A percentile compares a stretch with the other conserved stretches of the same genome.
Conservation (phyloP, 345 rosid genomes). For the Citrus inodora region DNA sequence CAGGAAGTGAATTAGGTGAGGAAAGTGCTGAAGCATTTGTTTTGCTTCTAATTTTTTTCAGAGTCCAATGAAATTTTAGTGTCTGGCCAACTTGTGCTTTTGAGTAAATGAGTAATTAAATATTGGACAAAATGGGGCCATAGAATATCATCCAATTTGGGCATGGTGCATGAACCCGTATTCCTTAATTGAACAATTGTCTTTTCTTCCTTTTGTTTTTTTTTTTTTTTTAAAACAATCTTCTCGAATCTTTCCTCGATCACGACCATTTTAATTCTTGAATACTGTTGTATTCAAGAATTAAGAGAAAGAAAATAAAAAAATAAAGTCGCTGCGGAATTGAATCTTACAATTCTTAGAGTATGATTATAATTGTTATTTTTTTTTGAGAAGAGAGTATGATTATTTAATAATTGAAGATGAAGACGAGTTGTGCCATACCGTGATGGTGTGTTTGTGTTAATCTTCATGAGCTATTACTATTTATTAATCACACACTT, state of each 20-base stretch:
- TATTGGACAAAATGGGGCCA: constrained; percentile 9
- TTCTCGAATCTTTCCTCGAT: not conserved
- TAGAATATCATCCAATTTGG: not conserved
- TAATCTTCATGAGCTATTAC: not conserved
- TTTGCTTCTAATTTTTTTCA: not conserved
- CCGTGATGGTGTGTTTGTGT: not conserved
- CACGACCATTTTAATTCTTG: not conserved
- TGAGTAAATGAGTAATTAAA: not conserved
- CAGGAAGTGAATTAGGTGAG: too few relatives aligned
- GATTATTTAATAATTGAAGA: too few relatives aligned
- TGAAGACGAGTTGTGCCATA: too few relatives aligned
- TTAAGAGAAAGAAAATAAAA: too few relatives aligned
- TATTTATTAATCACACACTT: not conserved
- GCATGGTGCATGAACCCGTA: constrained; percentile 31
- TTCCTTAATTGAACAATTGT: not conserved
- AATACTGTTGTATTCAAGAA: not conserved
- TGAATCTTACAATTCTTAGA: too few relatives aligned
- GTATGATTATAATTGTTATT: too few relatives aligned
- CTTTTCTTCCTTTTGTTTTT: too few relatives aligned
- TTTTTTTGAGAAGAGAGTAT: too few relatives aligned
- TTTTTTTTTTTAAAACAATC: too few relatives aligned
- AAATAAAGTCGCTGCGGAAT: too few relatives aligned
- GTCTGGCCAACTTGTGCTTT: not conserved
- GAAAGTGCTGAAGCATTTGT: too few relatives aligned
- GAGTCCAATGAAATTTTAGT: not conserved